phyloP scores from a whole-genome alignment of 305 asterid species.

The Solanum hybrid region DNA sequence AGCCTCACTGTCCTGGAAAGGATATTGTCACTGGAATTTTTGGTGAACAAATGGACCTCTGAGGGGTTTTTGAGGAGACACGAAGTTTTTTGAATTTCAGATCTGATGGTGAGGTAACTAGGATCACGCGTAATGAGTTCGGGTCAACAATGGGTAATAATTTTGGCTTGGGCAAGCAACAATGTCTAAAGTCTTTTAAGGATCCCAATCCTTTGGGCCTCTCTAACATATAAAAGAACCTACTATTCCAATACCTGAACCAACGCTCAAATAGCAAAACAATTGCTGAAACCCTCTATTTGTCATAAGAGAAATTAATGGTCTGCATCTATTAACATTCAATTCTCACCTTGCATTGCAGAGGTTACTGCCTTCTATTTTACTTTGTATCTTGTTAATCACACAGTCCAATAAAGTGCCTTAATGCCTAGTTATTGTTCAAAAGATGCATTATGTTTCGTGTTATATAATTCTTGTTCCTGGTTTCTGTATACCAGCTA shows the following conservation, averaged over 20 bases:
- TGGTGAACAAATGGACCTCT: neutral
- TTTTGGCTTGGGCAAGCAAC: neutral
- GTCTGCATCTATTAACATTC: neutral
- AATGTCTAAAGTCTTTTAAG: neutral
- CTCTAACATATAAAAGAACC: neutral
- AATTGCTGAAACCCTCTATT: neutral
- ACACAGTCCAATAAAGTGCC: constrained; percentile 2
- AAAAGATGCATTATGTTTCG: neutral
- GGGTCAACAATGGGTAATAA: neutral
- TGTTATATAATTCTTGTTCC: neutral
- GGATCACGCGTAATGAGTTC: neutral
- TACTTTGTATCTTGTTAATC: neutral
- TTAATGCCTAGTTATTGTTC: neutral
- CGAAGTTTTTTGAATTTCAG: neutral
- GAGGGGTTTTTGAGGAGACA: neutral
- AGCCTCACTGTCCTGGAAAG: neutral
- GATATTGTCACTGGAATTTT: neutral
- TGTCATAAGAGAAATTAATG: neutral
- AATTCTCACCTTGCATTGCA: neutral
- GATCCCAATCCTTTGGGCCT: neutral
- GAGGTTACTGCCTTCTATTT: neutral
- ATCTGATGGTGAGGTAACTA: neutral
- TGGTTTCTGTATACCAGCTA: neutral
- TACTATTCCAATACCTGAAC: neutral
- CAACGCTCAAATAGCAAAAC: neutral